phyloP scores from a whole-genome alignment of 2,329 filamentous ascomycete species.

The Zasmidium cellare region DNA sequence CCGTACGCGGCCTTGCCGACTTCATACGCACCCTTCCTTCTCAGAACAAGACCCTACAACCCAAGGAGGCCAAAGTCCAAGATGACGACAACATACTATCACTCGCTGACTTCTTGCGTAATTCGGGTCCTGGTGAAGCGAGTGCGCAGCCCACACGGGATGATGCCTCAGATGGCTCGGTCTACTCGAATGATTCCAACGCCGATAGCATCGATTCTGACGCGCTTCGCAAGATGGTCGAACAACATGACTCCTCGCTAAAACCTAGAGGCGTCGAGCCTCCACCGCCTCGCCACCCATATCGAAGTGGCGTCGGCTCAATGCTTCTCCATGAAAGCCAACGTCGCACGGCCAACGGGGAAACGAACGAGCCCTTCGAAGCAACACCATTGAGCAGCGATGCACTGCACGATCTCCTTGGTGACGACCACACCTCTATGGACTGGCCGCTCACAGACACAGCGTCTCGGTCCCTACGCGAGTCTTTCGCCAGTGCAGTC shows the following conservation, averaged over 20 bases:
- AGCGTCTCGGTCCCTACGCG: background rate
- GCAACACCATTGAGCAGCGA: background rate
- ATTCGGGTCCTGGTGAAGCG: background rate
- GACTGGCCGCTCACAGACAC: background rate
- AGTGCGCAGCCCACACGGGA: background rate
- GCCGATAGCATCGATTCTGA: constrained; percentile 9
- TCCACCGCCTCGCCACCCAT: constrained; percentile 7
- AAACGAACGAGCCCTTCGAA: background rate
- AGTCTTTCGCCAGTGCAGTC: background rate
- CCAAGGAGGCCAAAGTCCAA: constrained; percentile 7
- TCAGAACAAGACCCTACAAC: constrained; percentile 7
- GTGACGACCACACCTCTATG: background rate
- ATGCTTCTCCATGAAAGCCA: background rate
- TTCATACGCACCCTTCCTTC: constrained; percentile 17
- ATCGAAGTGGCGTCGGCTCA: constrained; percentile 12
- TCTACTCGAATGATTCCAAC: constrained; percentile 3
- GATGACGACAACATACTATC: background rate
- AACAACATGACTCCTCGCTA: background rate
- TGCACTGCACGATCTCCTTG: background rate
- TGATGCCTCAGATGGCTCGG: background rate
- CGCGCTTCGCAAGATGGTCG: constrained; percentile 1
- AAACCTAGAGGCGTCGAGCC: background rate
- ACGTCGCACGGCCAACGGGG: background rate
- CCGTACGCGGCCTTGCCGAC: constrained; percentile 12
- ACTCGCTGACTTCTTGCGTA: background rate